phyloP scores from a whole-genome alignment of 2,329 filamentous ascomycete species.

The Atkinsonella texensis region DNA sequence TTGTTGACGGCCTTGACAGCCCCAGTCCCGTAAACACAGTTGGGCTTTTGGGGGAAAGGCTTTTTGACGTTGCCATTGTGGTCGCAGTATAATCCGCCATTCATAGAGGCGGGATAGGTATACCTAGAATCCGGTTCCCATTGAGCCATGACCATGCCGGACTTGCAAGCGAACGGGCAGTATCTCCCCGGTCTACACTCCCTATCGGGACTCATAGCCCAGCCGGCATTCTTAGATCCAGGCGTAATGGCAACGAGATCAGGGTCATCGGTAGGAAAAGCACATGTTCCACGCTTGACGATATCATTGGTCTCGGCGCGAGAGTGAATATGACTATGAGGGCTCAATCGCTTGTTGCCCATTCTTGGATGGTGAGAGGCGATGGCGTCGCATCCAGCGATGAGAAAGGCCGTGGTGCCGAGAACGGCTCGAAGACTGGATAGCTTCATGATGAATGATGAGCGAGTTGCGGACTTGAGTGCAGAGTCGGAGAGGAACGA shows the following conservation, averaged over 20 bases:
- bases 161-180: constrained; percentile 66
- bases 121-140: constrained; percentile 65
- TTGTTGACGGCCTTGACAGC: constrained; percentile 56
- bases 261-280: constrained; percentile 49
- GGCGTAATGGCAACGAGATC: constrained; percentile 60
- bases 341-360: constrained; percentile 23
- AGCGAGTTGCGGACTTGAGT: neutral
- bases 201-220: constrained; percentile 69
- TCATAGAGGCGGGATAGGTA: constrained; percentile 58
- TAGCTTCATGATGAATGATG: constrained; percentile 36
- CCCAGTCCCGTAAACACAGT: constrained; percentile 59
- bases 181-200: constrained; percentile 54
- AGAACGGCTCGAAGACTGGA: constrained; percentile 36
- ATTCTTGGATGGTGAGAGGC: constrained; percentile 23
- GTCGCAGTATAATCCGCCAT: constrained; percentile 64
- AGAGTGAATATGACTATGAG: constrained; percentile 14
- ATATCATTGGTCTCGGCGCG: constrained; percentile 17
- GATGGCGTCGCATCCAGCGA: constrained; percentile 23
- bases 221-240: constrained; percentile 53
- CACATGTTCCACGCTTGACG: constrained; percentile 46
- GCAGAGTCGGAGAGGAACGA: neutral
- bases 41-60: constrained; percentile 54
- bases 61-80: constrained; percentile 52
- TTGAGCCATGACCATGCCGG: constrained; percentile 66
- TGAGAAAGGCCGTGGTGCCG: constrained; percentile 34